A percentile compares a stretch with the other conserved stretches of the same genome.
Evolutionary conservation across 106 monocot species (phyloP).

Genomic region (Vanilla planifolia): DNA sequence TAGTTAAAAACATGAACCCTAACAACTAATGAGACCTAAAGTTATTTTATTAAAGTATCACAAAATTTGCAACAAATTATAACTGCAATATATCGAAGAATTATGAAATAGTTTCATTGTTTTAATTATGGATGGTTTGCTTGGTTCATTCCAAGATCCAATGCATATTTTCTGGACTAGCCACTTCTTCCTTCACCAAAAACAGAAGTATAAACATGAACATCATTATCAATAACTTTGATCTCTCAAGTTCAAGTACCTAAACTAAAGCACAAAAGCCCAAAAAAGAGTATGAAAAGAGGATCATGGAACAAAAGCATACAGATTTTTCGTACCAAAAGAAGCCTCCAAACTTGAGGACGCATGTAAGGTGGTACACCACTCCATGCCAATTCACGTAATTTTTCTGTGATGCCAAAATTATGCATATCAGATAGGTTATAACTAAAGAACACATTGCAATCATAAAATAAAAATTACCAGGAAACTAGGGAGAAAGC

Average conservation of each 20-base stretch:
- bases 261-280: neutral
- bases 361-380: slow-evolving; percentile 95
- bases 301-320: neutral
- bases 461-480: slow-evolving; percentile 3
- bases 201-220: neutral
- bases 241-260: neutral
- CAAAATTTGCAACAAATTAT: no score
- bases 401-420: slow-evolving; percentile 54
- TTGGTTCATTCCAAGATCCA: no score
- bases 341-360: slow-evolving; percentile 93
- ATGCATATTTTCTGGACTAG: neutral
- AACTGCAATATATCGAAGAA: no score
- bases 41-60: no score
- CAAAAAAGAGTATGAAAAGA: neutral
- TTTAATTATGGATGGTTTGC: no score
- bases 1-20: no score
- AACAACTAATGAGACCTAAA: no score
- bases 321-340: slow-evolving; percentile 42
- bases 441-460: neutral
- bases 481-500: neutral
- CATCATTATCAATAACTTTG: neutral
- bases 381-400: slow-evolving; percentile 93
- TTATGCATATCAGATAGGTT: neutral
- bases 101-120: no score
- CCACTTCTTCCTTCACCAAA: neutral